Conservation (phyloP, 305 asterid genomes). For the Solanum hybrid region DNA sequence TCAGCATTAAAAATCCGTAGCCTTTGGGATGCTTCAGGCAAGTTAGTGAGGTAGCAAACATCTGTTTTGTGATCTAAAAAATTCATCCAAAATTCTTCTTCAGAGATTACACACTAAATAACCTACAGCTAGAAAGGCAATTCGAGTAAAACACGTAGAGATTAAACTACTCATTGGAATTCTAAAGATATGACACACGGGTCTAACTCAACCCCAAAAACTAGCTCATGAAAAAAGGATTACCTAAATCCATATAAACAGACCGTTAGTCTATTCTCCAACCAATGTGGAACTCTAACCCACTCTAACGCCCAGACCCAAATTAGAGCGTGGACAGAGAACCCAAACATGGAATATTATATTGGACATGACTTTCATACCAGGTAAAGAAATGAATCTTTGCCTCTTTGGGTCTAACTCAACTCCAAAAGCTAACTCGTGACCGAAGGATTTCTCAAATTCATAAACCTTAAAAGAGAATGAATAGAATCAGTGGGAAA, state of each 20-base stretch:
- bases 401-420: not conserved
- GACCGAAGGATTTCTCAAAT: not conserved
- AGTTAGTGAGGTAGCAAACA: not conserved
- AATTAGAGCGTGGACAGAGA: not conserved
- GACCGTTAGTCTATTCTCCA: not conserved
- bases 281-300: not conserved
- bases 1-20: conserved; percentile 3
- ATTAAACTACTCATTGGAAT: not conserved
- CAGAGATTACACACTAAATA: too few relatives aligned
- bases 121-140: too few relatives aligned
- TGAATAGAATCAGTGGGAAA: not conserved
- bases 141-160: too few relatives aligned
- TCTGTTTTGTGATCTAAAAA: not conserved
- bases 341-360: not conserved
- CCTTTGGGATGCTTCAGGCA: not conserved
- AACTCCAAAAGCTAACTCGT: not conserved
- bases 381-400: not conserved
- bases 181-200: not conserved
- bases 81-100: not conserved
- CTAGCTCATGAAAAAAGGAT: not conserved
- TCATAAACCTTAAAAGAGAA: not conserved
- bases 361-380: not conserved
- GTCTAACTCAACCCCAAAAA: not conserved
- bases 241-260: not conserved
- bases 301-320: not conserved